Evolutionary conservation across 1,284 basidiomycete genomes (phyloP), one percentile per base, ranked within the genome.

Genomic region (Pholiota adiposa): DNA sequence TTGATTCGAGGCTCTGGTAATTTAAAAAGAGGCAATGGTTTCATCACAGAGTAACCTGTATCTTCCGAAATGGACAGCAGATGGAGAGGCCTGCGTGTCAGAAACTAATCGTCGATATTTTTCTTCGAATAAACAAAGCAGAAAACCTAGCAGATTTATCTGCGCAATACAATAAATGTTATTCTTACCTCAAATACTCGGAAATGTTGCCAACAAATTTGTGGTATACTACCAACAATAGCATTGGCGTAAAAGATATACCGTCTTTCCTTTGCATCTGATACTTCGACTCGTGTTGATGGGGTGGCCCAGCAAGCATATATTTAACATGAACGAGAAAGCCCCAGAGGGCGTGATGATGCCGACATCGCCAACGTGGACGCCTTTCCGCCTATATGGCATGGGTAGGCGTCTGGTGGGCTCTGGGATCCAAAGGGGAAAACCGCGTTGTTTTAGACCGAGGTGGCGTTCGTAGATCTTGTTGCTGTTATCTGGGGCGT

Each of bases 251-350:
- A 29, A 50, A 50, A 1, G 14, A 11, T 18, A 50, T 50, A 5
- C 29, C 29, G 8, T 46, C 11, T 7, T 5, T 16, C 5, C 9
- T 18, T 12, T 14, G 18, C 31, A 18, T 50, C 7, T 19, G 3
- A 2, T 31, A 21, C 7, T 50, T 4, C 16, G 48, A 27, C 16
- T 50, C 48, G 19, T 50, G n/a, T 72, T 68, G 11, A 65, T 49
- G 0, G 51, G 57, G 43, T 72, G 56, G 14, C 69, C 62, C 4
- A 58, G 55, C 21, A 63, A 51, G 4, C 58, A 70, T 12, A 70
- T 67, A 43, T 73, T 74, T 63, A 75, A 75, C 8, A 74, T 52
- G n/a, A 67, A 69, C 31, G 60, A 60, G 61, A 75, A 74, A 2
- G 38, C 50, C 2, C 56, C 56, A 6, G 48, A 36, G 2, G 36